phyloP scores from a whole-genome alignment of 108 stramenopile genomes.

The Cyclotella baltica region DNA sequence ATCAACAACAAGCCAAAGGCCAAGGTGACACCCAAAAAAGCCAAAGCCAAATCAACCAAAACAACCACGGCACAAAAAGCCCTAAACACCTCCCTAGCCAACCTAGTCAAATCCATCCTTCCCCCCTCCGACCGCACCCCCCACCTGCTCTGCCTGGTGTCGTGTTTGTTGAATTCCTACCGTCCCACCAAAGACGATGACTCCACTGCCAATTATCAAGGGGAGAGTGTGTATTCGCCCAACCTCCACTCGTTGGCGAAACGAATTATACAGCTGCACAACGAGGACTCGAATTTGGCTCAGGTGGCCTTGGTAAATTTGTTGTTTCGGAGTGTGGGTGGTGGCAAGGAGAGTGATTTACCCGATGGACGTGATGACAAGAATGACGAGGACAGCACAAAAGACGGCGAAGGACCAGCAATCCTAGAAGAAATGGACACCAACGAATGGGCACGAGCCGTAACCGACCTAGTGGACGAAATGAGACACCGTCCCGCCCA shows the following conservation, averaged over 20 bases:
- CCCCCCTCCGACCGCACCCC: conserved; percentile 50
- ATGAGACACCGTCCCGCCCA: conserved; percentile 71
- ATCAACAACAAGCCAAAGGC: conserved; percentile 8
- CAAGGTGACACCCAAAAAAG: background rate
- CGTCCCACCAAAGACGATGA: conserved; percentile 23
- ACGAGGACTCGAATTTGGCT: conserved; percentile 62
- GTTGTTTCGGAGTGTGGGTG: conserved; percentile 87
- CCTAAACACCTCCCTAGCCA: conserved; percentile 31
- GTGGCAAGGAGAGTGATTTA: conserved; percentile 50
- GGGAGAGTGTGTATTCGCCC: conserved; percentile 22
- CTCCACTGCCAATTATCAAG: background rate
- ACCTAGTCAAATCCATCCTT: conserved; percentile 51
- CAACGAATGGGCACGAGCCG: conserved; percentile 68
- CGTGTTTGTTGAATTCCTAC: conserved; percentile 54
- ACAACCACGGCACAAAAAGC: background rate
- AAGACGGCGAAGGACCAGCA: conserved; percentile 52
- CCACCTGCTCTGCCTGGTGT: conserved; percentile 46
- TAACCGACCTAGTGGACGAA: conserved; percentile 79
- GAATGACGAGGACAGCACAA: conserved; percentile 48
- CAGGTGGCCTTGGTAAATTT: conserved; percentile 73
- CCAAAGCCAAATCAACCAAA: background rate
- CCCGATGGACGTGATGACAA: conserved; percentile 25
- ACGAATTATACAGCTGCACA: conserved; percentile 43
- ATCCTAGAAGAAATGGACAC: conserved; percentile 78
- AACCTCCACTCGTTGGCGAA: conserved; percentile 42